A percentile compares a stretch with the other conserved stretches of the same genome.
phyloP scores from a whole-genome alignment of 2,329 filamentous ascomycete genomes.

The Botrytis paeoniae region DNA sequence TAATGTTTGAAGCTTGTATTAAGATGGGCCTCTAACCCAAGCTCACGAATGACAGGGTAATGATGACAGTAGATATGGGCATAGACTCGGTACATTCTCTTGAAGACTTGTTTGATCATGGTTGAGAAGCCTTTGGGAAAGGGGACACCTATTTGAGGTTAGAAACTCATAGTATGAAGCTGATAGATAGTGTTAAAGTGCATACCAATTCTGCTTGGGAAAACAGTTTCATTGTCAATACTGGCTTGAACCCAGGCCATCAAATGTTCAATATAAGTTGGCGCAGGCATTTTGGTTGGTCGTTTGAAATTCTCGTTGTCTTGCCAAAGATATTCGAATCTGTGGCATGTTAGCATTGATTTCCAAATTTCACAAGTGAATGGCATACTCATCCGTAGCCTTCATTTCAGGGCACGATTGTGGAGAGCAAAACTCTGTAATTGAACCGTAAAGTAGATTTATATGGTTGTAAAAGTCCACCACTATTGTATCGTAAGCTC shows the following conservation, averaged over 20 bases:
- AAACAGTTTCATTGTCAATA: conserved; percentile 92
- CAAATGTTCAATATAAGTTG: conserved; percentile 95
- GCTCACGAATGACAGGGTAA: conserved; percentile 92
- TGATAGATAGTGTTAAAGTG: conserved; percentile 47
- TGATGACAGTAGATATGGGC: conserved; percentile 99
- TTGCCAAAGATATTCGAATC: conserved; percentile 99
- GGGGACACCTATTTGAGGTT: conserved; percentile 63
- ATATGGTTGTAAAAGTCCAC: conserved; percentile 99
- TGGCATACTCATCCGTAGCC: conserved; percentile 88
- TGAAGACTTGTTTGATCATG: conserved; percentile 94
- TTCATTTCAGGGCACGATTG: conserved; percentile 99
- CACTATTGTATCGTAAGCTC: conserved; percentile 55
- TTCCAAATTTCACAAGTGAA: background rate
- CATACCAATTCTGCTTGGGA: conserved; percentile 86
- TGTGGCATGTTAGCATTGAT: conserved; percentile 39
- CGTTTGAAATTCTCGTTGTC: conserved; percentile 91
- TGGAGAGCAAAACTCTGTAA: conserved; percentile 98
- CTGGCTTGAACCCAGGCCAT: conserved; percentile 96
- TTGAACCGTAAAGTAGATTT: conserved; percentile 96
- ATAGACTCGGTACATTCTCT: conserved; percentile 97
- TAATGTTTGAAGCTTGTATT: conserved; percentile 99
- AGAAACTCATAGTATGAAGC: conserved; percentile 28
- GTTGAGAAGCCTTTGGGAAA: conserved; percentile 91
- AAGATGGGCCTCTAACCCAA: conserved; percentile 92
- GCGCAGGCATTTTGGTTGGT: conserved; percentile 96